Percentiles rank a stretch among this genome's conserved stretches.
Evolutionary conservation across 345 rosid genomes (phyloP).

Genomic region (Eucalyptus sp.): DNA sequence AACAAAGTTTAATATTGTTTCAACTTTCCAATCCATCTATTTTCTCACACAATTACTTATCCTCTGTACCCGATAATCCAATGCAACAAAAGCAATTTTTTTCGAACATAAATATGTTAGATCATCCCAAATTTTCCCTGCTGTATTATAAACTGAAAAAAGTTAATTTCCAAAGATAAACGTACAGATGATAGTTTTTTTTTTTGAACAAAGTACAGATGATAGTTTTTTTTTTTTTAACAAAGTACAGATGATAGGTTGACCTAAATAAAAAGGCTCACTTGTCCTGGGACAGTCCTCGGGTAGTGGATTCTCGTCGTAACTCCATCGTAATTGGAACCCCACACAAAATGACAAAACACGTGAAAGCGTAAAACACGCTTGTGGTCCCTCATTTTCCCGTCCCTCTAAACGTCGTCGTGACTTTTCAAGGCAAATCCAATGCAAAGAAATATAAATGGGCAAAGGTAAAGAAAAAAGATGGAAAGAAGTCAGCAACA

Average conservation of each 20-base stretch:
- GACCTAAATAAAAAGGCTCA: background rate
- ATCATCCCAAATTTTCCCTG: background rate
- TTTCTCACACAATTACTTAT: background rate
- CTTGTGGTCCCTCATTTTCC: background rate
- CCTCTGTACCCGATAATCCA: rapidly evolving
- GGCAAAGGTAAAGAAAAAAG: background rate
- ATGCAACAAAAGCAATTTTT: background rate
- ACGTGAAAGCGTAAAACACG: background rate
- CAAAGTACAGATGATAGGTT: background rate
- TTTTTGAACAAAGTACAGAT: no score
- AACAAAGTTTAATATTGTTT: rapidly evolving
- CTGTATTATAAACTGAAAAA: no score
- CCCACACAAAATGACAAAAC: background rate
- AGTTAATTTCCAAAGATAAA: background rate
- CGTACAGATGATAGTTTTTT: background rate
- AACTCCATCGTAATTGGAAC: background rate
- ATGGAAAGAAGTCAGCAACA: background rate
- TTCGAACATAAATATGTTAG: background rate
- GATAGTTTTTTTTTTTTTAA: background rate
- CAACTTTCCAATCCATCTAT: no score
- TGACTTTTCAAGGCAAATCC: background rate
- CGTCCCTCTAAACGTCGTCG: background rate
- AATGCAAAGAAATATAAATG: background rate
- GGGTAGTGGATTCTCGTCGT: background rate
- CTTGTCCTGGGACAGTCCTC: background rate